These are phyloP conservation scores for Podospora sp. DNA, from an alignment of 495 filamentous ascomycete species.

Conservation along the genomic window DNA sequence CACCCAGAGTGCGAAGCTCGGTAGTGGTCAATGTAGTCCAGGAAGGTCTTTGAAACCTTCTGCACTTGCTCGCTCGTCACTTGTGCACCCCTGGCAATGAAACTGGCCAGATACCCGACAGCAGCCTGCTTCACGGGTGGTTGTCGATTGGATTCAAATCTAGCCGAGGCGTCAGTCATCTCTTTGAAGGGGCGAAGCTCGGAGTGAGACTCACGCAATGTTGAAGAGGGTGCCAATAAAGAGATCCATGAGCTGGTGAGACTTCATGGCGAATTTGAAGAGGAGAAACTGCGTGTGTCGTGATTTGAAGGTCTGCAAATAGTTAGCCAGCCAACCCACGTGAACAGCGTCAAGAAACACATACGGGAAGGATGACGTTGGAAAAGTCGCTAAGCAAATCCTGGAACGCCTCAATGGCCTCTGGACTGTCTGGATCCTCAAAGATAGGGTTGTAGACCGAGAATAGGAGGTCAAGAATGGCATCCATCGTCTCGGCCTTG, in stretches of 20 bases:
- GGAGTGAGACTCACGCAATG: conserved; percentile 38
- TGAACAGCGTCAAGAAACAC: conserved; percentile 30
- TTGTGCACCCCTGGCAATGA: conserved; percentile 83
- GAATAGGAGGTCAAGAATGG: conserved; percentile 88
- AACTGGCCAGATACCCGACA: conserved; percentile 87
- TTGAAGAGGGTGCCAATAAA: conserved; percentile 80
- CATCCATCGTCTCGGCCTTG: conserved; percentile 88
- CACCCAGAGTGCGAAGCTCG: conserved; percentile 65
- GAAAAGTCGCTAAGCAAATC: conserved; percentile 80
- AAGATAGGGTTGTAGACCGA: conserved; percentile 75
- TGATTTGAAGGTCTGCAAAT: conserved; percentile 34
- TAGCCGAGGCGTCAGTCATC: conserved; percentile 5
- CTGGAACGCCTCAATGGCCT: conserved; percentile 60
- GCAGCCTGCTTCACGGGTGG: conserved; percentile 76
- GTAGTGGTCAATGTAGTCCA: conserved; percentile 67
- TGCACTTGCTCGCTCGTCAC: conserved; percentile 74
- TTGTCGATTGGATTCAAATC: conserved; percentile 57
- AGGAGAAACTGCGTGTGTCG: conserved; percentile 51
- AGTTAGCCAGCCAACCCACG: conserved; percentile 9
- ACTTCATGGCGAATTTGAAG: conserved; percentile 87
- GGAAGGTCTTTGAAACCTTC: conserved; percentile 74
- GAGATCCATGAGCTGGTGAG: conserved; percentile 70
- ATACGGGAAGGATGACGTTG: conserved; percentile 83
- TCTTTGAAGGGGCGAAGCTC: no score
- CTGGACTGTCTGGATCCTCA: conserved; percentile 50